These are phyloP conservation scores for Phaffomyces antillensis DNA, from an alignment of 805 yeast genomes.

Conservation along the genomic window DNA sequence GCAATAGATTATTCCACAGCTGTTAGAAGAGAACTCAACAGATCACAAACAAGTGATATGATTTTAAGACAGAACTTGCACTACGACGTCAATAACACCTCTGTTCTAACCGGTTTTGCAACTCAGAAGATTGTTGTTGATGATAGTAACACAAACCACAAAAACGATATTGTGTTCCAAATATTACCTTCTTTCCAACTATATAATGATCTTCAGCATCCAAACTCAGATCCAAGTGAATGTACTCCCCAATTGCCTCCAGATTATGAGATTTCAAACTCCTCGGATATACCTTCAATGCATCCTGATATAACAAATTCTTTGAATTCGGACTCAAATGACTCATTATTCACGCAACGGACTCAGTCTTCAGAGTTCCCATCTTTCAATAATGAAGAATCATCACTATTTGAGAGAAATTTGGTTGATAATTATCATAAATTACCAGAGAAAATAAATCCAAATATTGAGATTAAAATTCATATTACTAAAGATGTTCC, in stretches of 20 bases:
- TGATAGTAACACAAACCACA: neutral
- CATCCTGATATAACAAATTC: neutral
- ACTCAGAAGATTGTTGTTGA: constrained; percentile 3
- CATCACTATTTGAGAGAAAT: constrained; percentile 24
- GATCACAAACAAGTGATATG: constrained; percentile 4
- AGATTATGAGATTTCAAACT: constrained; percentile 17
- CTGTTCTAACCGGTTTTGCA: constrained; percentile 3
- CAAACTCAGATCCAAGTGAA: constrained; percentile 31
- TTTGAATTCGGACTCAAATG: neutral
- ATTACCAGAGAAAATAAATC: constrained; percentile 27
- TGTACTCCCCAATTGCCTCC: constrained; percentile 28
- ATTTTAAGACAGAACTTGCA: neutral
- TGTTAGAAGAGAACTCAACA: constrained; percentile 4
- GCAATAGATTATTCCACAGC: constrained; percentile 9
- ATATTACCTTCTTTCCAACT: constrained; percentile 64
- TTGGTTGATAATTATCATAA: constrained; percentile 45
- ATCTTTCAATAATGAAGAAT: neutral
- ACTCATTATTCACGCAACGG: neutral
- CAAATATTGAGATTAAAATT: constrained; percentile 41
- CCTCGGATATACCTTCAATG: neutral
- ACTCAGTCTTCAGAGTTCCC: neutral
- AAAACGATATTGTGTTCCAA: constrained; percentile 32
- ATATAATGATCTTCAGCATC: constrained; percentile 43
- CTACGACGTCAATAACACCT: neutral
- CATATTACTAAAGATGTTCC: constrained; percentile 47